Evolutionary conservation across 2,329 filamentous ascomycete genomes (phyloP), one percentile per base, ranked within the genome.

Genomic region (Ceratocystis destructans): DNA sequence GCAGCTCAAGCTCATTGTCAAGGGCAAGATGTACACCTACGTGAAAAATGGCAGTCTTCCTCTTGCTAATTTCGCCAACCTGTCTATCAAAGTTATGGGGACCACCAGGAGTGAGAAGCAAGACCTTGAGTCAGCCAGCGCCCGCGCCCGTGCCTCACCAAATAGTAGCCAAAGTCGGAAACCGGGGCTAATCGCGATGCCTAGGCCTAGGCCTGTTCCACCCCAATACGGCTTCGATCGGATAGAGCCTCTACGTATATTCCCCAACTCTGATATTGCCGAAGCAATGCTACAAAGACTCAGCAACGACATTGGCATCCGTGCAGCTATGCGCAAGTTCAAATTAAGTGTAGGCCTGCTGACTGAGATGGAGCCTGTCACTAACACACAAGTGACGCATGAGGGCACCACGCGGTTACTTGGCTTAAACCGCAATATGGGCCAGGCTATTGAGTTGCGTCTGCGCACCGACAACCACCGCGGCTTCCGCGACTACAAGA

Each of bases 401-500:
- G 87, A 94, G 71, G 79, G 80, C 67, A 82, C 83, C 61, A 82
- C 81, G n/a, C 82, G 90, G 57, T 92, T 89, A 1, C 77, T 97
- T 0, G 94, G 94, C 0, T 75, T 97, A 50, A 99, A 99, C 73
- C 80, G 90, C 10, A 96, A 97, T 73, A 76, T 80, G 2, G 94
- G 94, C 68, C 88, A 96, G 74, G 89, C 90, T 0, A 96, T 99
- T 66, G 92, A 97, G 79, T 76, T 99, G 69, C 80, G 94, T 0
- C 77, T 99, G 45, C 80, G 94, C n/a, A 97, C 94, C 1, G 94
- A 99, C 76, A 89, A 89, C 2, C 90, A 94, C 73, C 91, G 96
- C 74, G 94, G 94, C 0, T 97, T 96, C 72, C 79, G 94, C 46
- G 90, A 96, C 73, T 99, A 97, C 77, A 87, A 87, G 71, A 92